These are phyloP conservation scores for Pythium myriotylum DNA, from an alignment of 352 stramenopile genomes.

Conservation along the genomic window DNA sequence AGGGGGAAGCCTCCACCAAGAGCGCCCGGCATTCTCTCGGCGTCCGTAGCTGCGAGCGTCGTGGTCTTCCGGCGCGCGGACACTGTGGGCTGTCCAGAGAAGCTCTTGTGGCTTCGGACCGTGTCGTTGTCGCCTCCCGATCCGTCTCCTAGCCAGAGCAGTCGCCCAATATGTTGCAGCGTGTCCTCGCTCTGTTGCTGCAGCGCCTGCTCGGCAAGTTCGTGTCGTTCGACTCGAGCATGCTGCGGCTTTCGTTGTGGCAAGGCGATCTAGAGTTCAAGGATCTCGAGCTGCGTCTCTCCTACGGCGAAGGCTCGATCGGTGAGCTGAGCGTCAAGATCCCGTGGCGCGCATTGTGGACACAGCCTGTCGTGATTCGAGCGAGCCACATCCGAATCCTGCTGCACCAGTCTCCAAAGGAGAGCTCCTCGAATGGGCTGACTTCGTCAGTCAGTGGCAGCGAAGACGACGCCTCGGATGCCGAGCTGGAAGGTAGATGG, in stretches of 20 bases:
- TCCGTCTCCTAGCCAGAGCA: not conserved
- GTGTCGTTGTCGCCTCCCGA: not conserved
- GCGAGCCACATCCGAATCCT: slow-evolving; percentile 72
- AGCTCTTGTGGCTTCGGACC: not conserved
- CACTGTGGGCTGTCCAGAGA: not conserved
- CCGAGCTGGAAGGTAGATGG: slow-evolving; percentile 16
- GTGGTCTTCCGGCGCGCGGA: too few species aligned
- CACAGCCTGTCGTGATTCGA: slow-evolving; percentile 78
- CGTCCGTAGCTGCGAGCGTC: too few species aligned
- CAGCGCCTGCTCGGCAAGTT: slow-evolving; percentile 89
- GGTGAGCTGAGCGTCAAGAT: slow-evolving; percentile 82
- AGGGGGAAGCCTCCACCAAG: too few species aligned
- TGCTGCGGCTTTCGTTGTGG: slow-evolving; percentile 86
- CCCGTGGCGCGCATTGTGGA: slow-evolving; percentile 85
- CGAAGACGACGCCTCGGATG: slow-evolving; percentile 29
- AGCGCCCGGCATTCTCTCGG: too few species aligned
- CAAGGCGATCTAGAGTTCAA: slow-evolving; percentile 85
- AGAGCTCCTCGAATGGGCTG: slow-evolving; percentile 13
- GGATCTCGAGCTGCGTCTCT: slow-evolving; percentile 77
- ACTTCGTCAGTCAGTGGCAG: slow-evolving; percentile 13
- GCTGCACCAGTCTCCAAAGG: slow-evolving; percentile 58
- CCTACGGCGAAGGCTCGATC: slow-evolving; percentile 79
- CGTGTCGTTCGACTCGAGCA: slow-evolving; percentile 85
- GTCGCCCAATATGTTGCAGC: slow-evolving; percentile 66
- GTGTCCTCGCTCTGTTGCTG: slow-evolving; percentile 78